Base-by-base conservation (phyloP, 2,329 filamentous ascomycete genomes). In the Aspergillus brasiliensis region DNA sequence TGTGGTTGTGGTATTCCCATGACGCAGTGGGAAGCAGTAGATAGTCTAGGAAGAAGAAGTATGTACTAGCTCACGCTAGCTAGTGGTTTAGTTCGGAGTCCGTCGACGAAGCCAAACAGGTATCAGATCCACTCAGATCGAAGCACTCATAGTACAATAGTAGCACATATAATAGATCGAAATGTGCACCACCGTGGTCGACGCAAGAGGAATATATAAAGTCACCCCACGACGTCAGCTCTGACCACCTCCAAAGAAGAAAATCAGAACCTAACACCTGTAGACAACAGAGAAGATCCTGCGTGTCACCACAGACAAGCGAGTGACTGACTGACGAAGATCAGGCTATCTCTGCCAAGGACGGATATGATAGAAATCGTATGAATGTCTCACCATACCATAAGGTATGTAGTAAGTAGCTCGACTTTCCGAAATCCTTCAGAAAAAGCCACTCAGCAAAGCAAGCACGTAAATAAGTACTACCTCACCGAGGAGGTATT, bases 31-130 rank as follows among this genome's bases (percentile, higher is more conserved):
- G n/a, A n/a, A n/a, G n/a, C n/a, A n/a, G 3, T 19, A n/a, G 19
- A 42, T 28, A 13, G 19, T 2, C 19, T 37, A 10, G 10, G 23
- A 44, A 19, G 51, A 19, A 44, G n/a, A 11, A 17, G 38, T 37
- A 55, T 27, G n/a, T 49, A 49, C 46, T 28, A 28, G 25, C 46
- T 17, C 46, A 49, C 46, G 25, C 46, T 49, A 49, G 46, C 44
- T 28, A 13, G 44, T 48, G 25, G 44, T 15, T 48, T 28, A 11
- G 44, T 25, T 48, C 44, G 25, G 23, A 17, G 21, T 48, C 40
- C 19, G 40, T 44, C 19, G 19, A 42, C 6, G 7, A 42, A 46
- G 42, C 11, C 21, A 46, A 19, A 21, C 19, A 25, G 42, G n/a
- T n/a, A n/a, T n/a, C n/a, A 27, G 21, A 48, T 25, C 25, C 44